Conservation (phyloP, 176 grass and related monocot genomes). For the Bonia amplexicaulis region DNA sequence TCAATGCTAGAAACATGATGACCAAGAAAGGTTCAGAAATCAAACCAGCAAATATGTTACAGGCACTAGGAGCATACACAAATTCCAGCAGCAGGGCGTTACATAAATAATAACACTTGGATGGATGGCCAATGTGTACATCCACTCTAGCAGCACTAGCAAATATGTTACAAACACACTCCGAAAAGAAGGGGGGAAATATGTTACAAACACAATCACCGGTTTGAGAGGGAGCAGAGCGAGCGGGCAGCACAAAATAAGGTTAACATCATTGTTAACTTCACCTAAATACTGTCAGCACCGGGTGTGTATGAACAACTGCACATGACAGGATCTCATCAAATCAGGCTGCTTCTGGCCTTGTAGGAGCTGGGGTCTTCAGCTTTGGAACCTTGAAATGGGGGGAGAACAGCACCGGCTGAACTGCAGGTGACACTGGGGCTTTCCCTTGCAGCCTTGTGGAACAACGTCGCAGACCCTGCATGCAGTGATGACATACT, state of each 20-base stretch:
- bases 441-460: conserved; percentile 10
- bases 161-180: background rate
- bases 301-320: conserved; percentile 10
- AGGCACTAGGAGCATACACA: background rate
- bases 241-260: background rate
- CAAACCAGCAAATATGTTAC: background rate
- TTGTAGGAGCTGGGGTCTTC: conserved; percentile 16
- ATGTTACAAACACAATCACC: conserved; percentile 1
- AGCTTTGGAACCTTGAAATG: conserved; percentile 56
- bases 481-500: background rate
- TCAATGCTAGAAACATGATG: background rate
- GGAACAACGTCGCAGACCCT: conserved; percentile 27
- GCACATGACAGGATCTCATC: background rate
- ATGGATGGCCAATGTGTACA: background rate
- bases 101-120: background rate
- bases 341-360: background rate
- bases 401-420: conserved; percentile 45
- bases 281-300: background rate
- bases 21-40: background rate
- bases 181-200: background rate
- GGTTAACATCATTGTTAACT: background rate
- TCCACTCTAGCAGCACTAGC: too few species aligned
- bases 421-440: background rate
- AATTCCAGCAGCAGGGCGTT: background rate
- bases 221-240: background rate